Base-by-base conservation (phyloP, 2,329 filamentous ascomycete genomes). In the Emergomyces africanus region DNA sequence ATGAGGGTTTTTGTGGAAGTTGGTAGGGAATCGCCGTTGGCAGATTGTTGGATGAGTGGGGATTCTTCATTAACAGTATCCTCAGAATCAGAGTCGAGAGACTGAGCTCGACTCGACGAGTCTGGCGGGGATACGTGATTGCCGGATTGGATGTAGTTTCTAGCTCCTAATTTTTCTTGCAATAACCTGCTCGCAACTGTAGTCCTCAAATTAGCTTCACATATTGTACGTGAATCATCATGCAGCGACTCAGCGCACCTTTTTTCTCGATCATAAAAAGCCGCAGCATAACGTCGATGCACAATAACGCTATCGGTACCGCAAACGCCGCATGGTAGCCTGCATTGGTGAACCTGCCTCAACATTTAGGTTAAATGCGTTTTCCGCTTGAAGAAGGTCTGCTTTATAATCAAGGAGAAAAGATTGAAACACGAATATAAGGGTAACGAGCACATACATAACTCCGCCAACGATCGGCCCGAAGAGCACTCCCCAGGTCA, bases 251-350 rank as follows among this genome's bases (percentile, higher is more conserved):
- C 9, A 9, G n/a, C 46, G n/a, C 37, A 58, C 42, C 48, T 9
- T 58, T 41, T 33, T 82, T 82, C 68, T 86, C 84, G 20, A 86
- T 77, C 64, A 87, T 77, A 2, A 83, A 67, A 1, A 83, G 66
- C 18, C 84, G 79, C 75, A 86, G 79, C 18, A 80, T 60, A 57
- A 86, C 81, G 66, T 87, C 84, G 9, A 86, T 61, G 0, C 69
- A 73, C 1, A 86, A 67, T 5, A 85, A 66, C 0, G 71, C 78
- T n/a, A 81, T 64, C 1, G 70, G 68, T 39, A 71, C 62, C 3
- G 62, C 61, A 59, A 70, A 72, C 4, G 71, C 67, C 1, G 67
- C 66, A 64, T 72, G 64, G 57, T 69, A 69, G 20, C 68, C 66
- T 12, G 65, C 63, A 53, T 62, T 61, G 37, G 54, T 55, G 25